Evolutionary conservation across 225 moss, liverwort and hornwort genomes (phyloP), one percentile per base, ranked within the genome.

Genomic region (Neckera pumila): DNA sequence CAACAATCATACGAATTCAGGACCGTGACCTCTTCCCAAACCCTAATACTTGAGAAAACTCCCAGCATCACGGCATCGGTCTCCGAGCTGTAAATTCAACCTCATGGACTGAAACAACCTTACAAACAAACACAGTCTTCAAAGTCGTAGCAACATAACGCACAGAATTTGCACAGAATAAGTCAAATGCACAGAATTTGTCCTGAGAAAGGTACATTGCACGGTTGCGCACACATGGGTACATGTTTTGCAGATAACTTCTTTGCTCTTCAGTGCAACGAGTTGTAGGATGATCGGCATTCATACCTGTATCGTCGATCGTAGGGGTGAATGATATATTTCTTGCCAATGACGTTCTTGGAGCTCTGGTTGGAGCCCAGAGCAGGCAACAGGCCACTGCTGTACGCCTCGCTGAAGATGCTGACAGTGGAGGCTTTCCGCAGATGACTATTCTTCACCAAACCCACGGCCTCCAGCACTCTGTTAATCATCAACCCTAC

Each of bases 381-480:
- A 62, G 92, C 85, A 57, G 92, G 92, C 86, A 92, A 72, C n/a
- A 92, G 40, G 19, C 83, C 92, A 69, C 92, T 92, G 64, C 82
- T 88, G 70, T 62, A 88, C 26, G 78, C 82, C 13, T 90, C 82
- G 73, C 90, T 92, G 43, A 88, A 51, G 67, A 79, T 17, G 73
- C 88, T 90, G 36, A 12, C 45, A 54, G 86, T 86, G 10, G 91
- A 89, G 54, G 60, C 45, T 72, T 72, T 89, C 42, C 86, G 88
- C 83, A 71, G n/a, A 14, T 57, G 85, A 56, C 33, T 67, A 13
- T 14, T 88, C 69, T 91, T 89, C 76, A 86, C 86, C 86, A 88
- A 67, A 31, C 91, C 88, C 60, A 81, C 45, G 47, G 63, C 85
- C 83, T 34, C 81, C 67, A 88, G 81, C 26, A 77, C 34, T 76